A percentile compares a stretch with the other conserved stretches of the same genome.
Evolutionary conservation across 1,284 basidiomycete genomes (phyloP).

Genomic region (Apiotrichum gamsii): DNA sequence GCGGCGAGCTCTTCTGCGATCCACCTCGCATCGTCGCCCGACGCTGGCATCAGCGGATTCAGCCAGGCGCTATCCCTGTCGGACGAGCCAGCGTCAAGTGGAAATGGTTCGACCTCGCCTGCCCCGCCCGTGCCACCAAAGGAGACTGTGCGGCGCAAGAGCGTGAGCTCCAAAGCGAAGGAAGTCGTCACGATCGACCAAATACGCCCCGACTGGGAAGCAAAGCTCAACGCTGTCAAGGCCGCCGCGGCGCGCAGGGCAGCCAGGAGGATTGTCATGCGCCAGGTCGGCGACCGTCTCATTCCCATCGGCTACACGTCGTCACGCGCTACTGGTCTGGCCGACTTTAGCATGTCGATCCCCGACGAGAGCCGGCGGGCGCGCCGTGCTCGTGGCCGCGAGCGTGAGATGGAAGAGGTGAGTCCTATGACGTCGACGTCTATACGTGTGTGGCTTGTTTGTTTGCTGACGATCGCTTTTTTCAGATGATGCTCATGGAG

Average conservation of each 20-base stretch:
- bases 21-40: constrained; percentile 47
- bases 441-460: too few relatives aligned
- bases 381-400: constrained; percentile 45
- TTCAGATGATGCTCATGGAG: constrained; percentile 96
- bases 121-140: background rate
- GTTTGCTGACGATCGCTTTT: too few relatives aligned
- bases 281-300: constrained; percentile 92
- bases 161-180: constrained; percentile 47
- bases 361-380: constrained; percentile 11
- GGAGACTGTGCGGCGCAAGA: constrained; percentile 46
- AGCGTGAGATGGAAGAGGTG: constrained; percentile 81
- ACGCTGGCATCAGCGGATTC: constrained; percentile 54
- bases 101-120: background rate
- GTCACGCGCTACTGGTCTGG: constrained; percentile 41
- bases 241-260: constrained; percentile 82
- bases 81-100: background rate
- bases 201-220: constrained; percentile 91
- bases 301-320: constrained; percentile 90
- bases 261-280: constrained; percentile 94
- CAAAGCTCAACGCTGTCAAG: constrained; percentile 79
- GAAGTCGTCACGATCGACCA: constrained; percentile 91
- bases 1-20: too few relatives aligned
- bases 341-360: constrained; percentile 43
- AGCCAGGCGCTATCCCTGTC: constrained; percentile 22
- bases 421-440: constrained; percentile 42